Conservation (phyloP, 2,329 filamentous ascomycete species). For the Curvularia spicifera region DNA sequence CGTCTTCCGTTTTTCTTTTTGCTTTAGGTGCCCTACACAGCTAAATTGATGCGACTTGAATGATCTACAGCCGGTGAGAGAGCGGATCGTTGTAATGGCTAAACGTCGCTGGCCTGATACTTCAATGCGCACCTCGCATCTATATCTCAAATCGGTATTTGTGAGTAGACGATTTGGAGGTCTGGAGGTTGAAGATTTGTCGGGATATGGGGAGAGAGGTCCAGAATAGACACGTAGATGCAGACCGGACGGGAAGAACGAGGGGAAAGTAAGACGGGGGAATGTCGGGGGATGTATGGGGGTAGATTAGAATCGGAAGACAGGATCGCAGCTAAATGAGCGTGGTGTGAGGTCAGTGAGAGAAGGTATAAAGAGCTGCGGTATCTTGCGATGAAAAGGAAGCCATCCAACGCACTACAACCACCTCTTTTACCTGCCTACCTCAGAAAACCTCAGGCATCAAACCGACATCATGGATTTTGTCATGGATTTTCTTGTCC, state of each 20-base stretch:
- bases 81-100: neutral
- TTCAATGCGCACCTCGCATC: neutral
- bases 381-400: neutral
- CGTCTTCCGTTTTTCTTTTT: too few relatives aligned
- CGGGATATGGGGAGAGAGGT: neutral
- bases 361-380: neutral
- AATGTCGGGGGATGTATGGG: neutral
- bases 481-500: neutral
- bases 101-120: neutral
- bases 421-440: neutral
- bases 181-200: neutral
- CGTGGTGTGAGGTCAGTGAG: neutral
- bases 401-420: neutral
- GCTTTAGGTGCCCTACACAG: neutral
- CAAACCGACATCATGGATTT: neutral
- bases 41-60: too few relatives aligned
- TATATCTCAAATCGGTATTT: neutral
- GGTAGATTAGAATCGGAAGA: neutral
- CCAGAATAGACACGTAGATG: neutral
- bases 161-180: too few relatives aligned
- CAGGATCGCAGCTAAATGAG: too few relatives aligned
- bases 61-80: too few relatives aligned
- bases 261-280: neutral
- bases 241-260: neutral
- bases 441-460: neutral